Conservation (phyloP, 768 basidiomycete species). For the Glaciozyma antarctica region DNA sequence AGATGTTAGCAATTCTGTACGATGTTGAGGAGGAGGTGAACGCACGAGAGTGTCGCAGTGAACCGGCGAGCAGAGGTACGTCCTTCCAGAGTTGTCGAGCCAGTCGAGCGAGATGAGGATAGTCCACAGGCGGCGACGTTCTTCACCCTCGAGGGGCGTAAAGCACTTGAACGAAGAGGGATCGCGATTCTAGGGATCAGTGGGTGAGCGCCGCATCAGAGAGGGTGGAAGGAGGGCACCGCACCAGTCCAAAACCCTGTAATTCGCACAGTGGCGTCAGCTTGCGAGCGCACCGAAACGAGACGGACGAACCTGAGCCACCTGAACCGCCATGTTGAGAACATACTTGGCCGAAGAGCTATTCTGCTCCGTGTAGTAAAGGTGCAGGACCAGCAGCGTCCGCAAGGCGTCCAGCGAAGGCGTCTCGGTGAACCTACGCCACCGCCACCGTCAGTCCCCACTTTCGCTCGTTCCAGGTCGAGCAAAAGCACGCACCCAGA, state of each 20-base stretch:
- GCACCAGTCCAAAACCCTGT: constrained; percentile 15
- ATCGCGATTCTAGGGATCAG: constrained; percentile 18
- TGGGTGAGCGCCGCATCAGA: background rate
- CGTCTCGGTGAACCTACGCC: constrained; percentile 7
- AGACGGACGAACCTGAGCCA: background rate
- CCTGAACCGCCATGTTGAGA: constrained; percentile 13
- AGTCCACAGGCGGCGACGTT: constrained; percentile 25
- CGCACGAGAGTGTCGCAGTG: constrained; percentile 18
- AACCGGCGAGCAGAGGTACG: constrained; percentile 3
- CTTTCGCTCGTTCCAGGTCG: background rate
- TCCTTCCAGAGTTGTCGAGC: constrained; percentile 10
- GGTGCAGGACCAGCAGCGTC: constrained; percentile 22
- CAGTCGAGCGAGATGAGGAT: constrained; percentile 21
- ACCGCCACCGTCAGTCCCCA: background rate
- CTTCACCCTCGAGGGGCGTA: constrained; percentile 13
- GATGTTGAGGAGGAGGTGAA: too few relatives aligned
- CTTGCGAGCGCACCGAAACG: too few relatives aligned
- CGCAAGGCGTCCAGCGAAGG: constrained; percentile 25
- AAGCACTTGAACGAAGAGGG: background rate
- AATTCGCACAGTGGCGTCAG: background rate
- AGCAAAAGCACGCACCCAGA: constrained; percentile 11
- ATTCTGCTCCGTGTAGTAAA: background rate
- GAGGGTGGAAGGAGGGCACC: background rate
- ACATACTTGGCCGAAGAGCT: background rate
- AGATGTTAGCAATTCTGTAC: background rate